Evolutionary conservation across 352 stramenopile genomes (phyloP), one percentile per base, ranked within the genome.

Genomic region (Lagenidium sp.): DNA sequence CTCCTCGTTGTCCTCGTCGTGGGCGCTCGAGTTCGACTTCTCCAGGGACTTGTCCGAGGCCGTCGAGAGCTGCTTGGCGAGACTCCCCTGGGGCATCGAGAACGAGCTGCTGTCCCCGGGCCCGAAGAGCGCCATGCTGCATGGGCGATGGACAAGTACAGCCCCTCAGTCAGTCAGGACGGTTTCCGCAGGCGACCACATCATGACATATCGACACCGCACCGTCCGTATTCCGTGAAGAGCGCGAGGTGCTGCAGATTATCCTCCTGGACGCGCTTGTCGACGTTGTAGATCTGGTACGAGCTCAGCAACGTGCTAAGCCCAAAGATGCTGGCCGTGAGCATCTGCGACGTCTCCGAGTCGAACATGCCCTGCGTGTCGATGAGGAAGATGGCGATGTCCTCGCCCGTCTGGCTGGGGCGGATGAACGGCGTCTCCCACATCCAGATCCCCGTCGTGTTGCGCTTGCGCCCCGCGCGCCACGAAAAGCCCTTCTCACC

Each of bases 331-430:
- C 85, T 97, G 4, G 95, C 91, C 19, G 96, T 99, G 36, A 99
- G 81, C 58, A 95, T 95, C 80, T 99, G 97, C 39, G 92, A 98
- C 24, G 96, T 99, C 65, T 98, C 94, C 39, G 97, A 96, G 57
- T 99, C 97, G 68, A 99, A 99, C 93, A 99, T 98, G 32, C 97
- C 97, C 66, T 99, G 97, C 8, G 97, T 99, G 66, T 99, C 97
- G 36, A 99, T 97, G 7, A 99, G 43, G 21, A 99, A 83, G 15
- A 99, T 82, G 1, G 95, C 95, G 34, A 99, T 83, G 39, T 88
- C 75, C 53, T 94, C 81, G 32, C 77, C 80, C 18, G 66, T 75
- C 20, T 72, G 57, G 41, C 83, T 88, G 53, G 97, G 88, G 38
- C 84, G 84, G 57, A 98, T 83, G 58, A 98, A 98, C 6, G 95